Conservation (phyloP, 495 filamentous ascomycete genomes). For the Alectoria sarmentosa region DNA sequence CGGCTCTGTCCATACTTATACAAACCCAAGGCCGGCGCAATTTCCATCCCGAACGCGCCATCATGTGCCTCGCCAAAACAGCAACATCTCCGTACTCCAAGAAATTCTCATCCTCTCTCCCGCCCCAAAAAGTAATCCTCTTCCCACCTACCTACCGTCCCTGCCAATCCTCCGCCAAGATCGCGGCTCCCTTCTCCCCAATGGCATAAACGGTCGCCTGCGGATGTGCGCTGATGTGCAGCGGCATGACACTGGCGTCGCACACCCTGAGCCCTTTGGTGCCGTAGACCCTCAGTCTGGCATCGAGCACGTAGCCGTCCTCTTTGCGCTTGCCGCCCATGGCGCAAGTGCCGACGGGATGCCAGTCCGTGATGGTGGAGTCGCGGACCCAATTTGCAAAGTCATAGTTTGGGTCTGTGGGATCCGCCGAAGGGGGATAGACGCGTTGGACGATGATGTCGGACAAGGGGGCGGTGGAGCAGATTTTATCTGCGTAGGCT, state of each 20-base stretch:
- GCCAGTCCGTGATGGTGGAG: slow-evolving; percentile 40
- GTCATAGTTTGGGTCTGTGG: slow-evolving; percentile 15
- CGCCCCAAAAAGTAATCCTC: too few relatives aligned
- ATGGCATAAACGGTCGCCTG: slow-evolving; percentile 45
- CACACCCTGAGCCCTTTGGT: slow-evolving; percentile 44
- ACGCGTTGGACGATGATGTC: slow-evolving; percentile 35
- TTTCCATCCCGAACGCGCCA: too few relatives aligned
- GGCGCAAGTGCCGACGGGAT: slow-evolving; percentile 47
- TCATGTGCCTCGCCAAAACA: too few relatives aligned
- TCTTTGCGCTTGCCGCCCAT: slow-evolving; percentile 38
- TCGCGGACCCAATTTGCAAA: slow-evolving; percentile 35
- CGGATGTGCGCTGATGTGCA: slow-evolving; percentile 44
- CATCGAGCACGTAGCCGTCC: slow-evolving; percentile 42
- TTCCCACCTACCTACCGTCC: background rate
- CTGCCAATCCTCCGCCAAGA: slow-evolving; percentile 36
- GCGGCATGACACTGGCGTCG: slow-evolving; percentile 48
- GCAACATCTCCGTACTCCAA: background rate
- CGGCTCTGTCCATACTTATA: too few relatives aligned
- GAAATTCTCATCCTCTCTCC: background rate
- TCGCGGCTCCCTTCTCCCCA: slow-evolving; percentile 7
- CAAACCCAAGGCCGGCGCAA: too few relatives aligned
- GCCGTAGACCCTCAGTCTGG: slow-evolving; percentile 41
- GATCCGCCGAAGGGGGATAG: slow-evolving; percentile 29
- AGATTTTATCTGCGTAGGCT: slow-evolving; percentile 40
- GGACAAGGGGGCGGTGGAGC: slow-evolving; percentile 34